A percentile compares a stretch with the other conserved stretches of the same genome.
Conservation (phyloP, 2,329 filamentous ascomycete genomes). For the Stemphylium beticola region DNA sequence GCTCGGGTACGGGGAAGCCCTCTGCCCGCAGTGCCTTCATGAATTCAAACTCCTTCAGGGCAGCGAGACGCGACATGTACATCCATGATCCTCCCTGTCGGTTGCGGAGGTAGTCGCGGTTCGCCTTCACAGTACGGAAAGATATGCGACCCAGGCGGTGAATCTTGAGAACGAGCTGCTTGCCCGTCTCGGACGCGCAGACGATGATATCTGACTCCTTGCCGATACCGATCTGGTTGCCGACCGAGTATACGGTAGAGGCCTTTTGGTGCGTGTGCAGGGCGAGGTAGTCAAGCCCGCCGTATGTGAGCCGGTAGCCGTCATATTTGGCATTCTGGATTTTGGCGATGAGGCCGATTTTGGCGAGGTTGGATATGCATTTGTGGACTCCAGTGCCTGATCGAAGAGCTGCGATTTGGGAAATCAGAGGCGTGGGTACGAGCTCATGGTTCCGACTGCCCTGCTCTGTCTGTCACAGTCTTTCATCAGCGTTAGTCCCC, state of each 20-base stretch:
- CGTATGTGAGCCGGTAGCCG: slow-evolving; percentile 94
- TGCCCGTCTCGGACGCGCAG: slow-evolving; percentile 78
- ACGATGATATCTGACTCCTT: slow-evolving; percentile 98
- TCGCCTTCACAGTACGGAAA: slow-evolving; percentile 94
- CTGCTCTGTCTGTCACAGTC: slow-evolving; percentile 74
- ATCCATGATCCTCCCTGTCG: slow-evolving; percentile 87
- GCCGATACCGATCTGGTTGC: slow-evolving; percentile 91
- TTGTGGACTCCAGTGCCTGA: slow-evolving; percentile 76
- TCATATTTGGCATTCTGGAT: slow-evolving; percentile 98
- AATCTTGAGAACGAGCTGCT: slow-evolving; percentile 88
- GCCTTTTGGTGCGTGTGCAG: slow-evolving; percentile 85
- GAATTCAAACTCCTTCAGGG: slow-evolving; percentile 92
- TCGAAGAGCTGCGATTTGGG: slow-evolving; percentile 79
- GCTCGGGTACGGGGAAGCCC: slow-evolving; percentile 87
- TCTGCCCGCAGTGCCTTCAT: slow-evolving; percentile 85
- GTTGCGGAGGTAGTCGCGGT: slow-evolving; percentile 92
- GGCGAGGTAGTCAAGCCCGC: slow-evolving; percentile 96
- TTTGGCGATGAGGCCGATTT: slow-evolving; percentile 86
- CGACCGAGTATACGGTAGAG: slow-evolving; percentile 86
- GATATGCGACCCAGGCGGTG: slow-evolving; percentile 94
- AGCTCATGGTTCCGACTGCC: slow-evolving; percentile 97
- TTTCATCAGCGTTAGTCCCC: slow-evolving; percentile 46
- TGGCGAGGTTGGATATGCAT: slow-evolving; percentile 88
- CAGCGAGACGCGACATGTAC: slow-evolving; percentile 93
- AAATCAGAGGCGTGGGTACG: slow-evolving; percentile 88